Percentiles rank a stretch among this genome's conserved stretches.
Conservation (phyloP, 1,284 basidiomycete species). For the Malassezia nana region DNA sequence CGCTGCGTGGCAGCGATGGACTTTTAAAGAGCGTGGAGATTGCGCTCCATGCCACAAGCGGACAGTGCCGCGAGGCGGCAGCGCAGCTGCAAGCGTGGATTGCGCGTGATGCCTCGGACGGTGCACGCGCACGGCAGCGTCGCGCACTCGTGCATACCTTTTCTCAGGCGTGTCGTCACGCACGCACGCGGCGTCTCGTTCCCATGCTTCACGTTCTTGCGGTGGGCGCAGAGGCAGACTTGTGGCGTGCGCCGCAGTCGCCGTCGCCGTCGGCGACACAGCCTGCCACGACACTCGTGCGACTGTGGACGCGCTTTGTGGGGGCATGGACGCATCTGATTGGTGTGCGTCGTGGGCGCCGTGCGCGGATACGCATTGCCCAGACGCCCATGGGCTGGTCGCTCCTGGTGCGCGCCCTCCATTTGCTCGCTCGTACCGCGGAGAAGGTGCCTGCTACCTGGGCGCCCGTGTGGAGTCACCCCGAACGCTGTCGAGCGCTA, state of each 20-base stretch:
- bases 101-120: not conserved
- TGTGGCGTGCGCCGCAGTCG: not conserved
- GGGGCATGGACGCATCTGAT: conserved; percentile 2
- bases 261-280: not conserved
- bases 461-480: conserved; percentile 1
- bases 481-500: conserved; percentile 4
- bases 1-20: not conserved
- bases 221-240: not conserved
- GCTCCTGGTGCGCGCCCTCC: not conserved
- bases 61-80: not conserved
- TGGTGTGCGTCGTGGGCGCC: not conserved
- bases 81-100: conserved; percentile 2
- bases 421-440: not conserved
- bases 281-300: conserved; percentile 5
- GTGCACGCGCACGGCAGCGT: not conserved
- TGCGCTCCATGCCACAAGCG: conserved; percentile 1
- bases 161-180: not conserved
- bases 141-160: conserved; percentile 8
- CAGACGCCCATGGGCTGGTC: not conserved
- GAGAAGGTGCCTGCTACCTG: not conserved
- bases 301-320: conserved; percentile 11
- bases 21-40: conserved; percentile 5
- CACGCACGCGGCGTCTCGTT: not conserved
- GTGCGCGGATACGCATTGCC: not conserved
- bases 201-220: conserved; percentile 1